Conservation (phyloP, 345 rosid species). For the Eucalyptus grandis region DNA sequence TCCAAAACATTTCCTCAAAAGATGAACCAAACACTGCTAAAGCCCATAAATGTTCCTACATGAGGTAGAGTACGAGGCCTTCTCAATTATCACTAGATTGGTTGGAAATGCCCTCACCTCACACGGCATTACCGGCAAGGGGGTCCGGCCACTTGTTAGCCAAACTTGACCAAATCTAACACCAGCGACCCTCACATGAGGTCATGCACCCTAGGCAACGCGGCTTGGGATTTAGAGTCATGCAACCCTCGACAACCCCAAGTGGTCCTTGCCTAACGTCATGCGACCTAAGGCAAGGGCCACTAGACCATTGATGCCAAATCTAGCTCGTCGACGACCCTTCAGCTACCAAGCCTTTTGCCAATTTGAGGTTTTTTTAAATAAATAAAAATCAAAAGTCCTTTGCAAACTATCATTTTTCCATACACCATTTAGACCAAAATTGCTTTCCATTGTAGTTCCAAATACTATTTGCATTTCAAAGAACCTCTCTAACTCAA, state of each 20-base stretch:
- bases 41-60: background rate
- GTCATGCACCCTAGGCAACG: rapidly evolving
- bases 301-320: background rate
- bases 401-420: no score
- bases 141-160: background rate
- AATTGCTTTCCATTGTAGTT: no score
- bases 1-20: background rate
- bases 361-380: background rate
- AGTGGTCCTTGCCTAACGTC: no score
- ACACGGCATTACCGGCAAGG: rapidly evolving
- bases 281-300: background rate
- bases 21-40: background rate
- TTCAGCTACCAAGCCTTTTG: background rate
- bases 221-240: background rate
- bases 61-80: background rate
- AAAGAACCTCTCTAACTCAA: no score
- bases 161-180: background rate
- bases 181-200: rapidly evolving
- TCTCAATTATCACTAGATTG: background rate
- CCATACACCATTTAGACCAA: no score
- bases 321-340: no score
- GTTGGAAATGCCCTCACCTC: background rate
- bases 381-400: background rate
- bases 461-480: no score
- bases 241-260: background rate